Percentiles rank a stretch among this genome's conserved stretches.
Conservation (phyloP, 805 yeast genomes). For the Candida orba region DNA sequence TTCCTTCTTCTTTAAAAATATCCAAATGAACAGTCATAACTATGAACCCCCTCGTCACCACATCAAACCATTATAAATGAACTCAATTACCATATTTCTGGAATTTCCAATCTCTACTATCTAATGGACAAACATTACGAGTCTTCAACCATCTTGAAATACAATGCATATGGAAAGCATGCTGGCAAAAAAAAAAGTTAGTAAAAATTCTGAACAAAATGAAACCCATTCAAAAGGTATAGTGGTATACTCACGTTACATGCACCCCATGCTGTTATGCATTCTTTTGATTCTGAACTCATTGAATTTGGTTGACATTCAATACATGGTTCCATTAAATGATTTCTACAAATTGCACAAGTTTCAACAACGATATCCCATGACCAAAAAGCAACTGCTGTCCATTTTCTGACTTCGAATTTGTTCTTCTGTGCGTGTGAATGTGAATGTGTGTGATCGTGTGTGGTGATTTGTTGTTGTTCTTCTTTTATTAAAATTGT, state of each 20-base stretch:
- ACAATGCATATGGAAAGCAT: constrained; percentile 98
- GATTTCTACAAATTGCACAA: constrained; percentile 97
- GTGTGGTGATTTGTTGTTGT: constrained; percentile 3
- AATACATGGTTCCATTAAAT: constrained; percentile 95
- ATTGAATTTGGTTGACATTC: constrained; percentile 87
- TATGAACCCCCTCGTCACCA: no score
- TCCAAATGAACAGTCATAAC: no score
- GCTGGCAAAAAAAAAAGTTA: constrained; percentile 25
- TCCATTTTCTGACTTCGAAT: constrained; percentile 95
- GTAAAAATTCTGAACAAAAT: background rate
- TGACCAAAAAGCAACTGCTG: constrained; percentile 99
- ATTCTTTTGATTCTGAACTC: constrained; percentile 56
- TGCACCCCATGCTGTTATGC: constrained; percentile 95
- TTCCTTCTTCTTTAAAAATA: constrained; percentile 10
- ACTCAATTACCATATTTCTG: constrained; percentile 73
- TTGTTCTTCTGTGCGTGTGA: constrained; percentile 44
- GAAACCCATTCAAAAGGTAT: no score
- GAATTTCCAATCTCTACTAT: constrained; percentile 81
- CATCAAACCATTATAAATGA: no score
- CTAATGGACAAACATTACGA: constrained; percentile 94
- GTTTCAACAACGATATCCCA: constrained; percentile 96
- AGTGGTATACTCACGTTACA: constrained; percentile 45
- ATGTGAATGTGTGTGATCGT: constrained; percentile 5
- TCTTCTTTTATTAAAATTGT: background rate
- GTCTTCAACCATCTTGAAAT: constrained; percentile 92